Conservation (phyloP, 2,329 filamentous ascomycete genomes). For the Aspergillus pseudoglaucus region DNA sequence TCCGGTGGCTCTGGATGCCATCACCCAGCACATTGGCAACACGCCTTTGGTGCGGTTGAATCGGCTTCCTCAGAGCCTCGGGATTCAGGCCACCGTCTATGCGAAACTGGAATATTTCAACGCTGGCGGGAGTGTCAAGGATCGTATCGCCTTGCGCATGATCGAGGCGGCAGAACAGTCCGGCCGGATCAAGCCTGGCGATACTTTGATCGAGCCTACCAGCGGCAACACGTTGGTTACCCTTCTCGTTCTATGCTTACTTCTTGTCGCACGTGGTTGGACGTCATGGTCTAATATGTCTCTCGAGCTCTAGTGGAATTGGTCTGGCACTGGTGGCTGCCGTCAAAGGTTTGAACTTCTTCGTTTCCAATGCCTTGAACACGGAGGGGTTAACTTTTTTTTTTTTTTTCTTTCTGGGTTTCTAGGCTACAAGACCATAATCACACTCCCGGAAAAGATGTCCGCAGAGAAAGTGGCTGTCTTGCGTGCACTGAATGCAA, state of each 20-base stretch:
- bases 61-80: constrained; percentile 82
- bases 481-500: constrained; percentile 84
- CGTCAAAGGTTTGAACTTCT: constrained; percentile 58
- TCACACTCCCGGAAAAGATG: constrained; percentile 99
- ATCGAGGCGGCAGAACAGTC: constrained; percentile 88
- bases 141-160: constrained; percentile 94
- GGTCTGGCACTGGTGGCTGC: constrained; percentile 89
- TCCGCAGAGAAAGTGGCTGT: constrained; percentile 96
- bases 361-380: neutral
- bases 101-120: constrained; percentile 92
- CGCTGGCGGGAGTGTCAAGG: constrained; percentile 88
- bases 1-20: constrained; percentile 56
- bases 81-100: constrained; percentile 82
- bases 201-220: constrained; percentile 95
- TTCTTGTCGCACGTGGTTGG: neutral
- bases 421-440: constrained; percentile 85
- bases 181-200: constrained; percentile 91
- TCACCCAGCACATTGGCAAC: constrained; percentile 86
- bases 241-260: neutral
- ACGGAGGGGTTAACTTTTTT: neutral
- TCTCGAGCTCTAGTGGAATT: constrained; percentile 58
- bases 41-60: constrained; percentile 93
- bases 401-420: neutral
- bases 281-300: neutral
- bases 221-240: constrained; percentile 74